Percentiles rank a stretch among this genome's conserved stretches.
phyloP scores from a whole-genome alignment of 768 basidiomycete genomes.

The Amyloporia xantha region DNA sequence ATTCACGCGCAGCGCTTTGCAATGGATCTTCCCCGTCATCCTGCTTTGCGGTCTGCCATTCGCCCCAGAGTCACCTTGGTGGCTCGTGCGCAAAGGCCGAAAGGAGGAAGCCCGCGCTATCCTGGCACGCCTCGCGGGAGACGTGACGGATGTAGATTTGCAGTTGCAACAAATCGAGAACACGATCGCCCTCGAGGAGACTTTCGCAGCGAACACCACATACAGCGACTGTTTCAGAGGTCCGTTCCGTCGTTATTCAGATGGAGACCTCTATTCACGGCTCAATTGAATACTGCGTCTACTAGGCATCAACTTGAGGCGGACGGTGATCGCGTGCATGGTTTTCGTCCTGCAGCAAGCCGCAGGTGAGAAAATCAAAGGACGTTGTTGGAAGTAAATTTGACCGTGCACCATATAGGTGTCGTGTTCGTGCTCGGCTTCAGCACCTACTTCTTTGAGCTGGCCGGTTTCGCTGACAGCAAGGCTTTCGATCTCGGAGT shows the following conservation, averaged over 20 bases:
- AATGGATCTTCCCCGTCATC: constrained; percentile 5
- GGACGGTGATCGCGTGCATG: constrained; percentile 3
- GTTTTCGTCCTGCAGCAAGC: constrained; percentile 5
- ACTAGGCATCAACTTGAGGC: background rate
- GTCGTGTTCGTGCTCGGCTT: constrained; percentile 5
- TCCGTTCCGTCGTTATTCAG: too few relatives aligned
- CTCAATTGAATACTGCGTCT: too few relatives aligned
- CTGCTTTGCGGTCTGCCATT: constrained; percentile 3
- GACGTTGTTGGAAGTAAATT: background rate
- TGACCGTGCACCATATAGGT: background rate
- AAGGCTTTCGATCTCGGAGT: constrained; percentile 7
- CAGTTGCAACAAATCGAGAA: constrained; percentile 9
- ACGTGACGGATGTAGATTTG: constrained; percentile 5
- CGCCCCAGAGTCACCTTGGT: constrained; percentile 10
- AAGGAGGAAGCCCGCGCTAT: constrained; percentile 8
- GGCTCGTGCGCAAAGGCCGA: constrained; percentile 9
- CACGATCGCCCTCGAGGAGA: constrained; percentile 6
- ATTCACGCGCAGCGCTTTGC: background rate
- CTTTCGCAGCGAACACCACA: constrained; percentile 1
- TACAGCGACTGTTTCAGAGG: constrained; percentile 5
- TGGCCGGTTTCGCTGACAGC: constrained; percentile 11
- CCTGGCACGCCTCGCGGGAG: constrained; percentile 6
- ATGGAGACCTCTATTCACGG: constrained; percentile 5
- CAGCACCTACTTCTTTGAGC: constrained; percentile 12
- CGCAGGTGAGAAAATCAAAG: background rate